These are phyloP conservation scores for Rubia yunnanensis DNA, from an alignment of 257 asterid species.

Conservation along the genomic window DNA sequence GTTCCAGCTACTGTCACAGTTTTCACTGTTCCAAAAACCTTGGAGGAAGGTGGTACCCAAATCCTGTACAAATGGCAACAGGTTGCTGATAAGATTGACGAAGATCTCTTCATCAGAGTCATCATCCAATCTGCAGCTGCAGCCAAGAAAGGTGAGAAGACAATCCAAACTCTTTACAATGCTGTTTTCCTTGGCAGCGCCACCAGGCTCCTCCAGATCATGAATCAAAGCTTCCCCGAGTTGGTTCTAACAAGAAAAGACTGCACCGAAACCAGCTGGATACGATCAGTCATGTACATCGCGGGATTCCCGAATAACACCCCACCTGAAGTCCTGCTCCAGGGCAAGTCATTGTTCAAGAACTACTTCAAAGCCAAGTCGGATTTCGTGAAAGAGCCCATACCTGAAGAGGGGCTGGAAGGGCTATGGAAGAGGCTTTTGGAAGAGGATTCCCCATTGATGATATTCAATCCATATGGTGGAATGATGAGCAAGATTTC, in stretches of 20 bases:
- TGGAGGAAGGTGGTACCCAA: constrained; percentile 41
- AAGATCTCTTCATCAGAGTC: constrained; percentile 48
- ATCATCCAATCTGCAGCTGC: constrained; percentile 27
- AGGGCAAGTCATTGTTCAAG: constrained; percentile 52
- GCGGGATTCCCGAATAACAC: constrained; percentile 45
- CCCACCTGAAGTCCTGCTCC: constrained; percentile 44
- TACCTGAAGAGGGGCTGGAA: constrained; percentile 48
- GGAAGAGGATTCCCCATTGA: constrained; percentile 46
- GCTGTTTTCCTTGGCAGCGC: constrained; percentile 41
- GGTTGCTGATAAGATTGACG: constrained; percentile 41
- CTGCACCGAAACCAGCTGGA: constrained; percentile 59
- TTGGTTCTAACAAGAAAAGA: constrained; percentile 38
- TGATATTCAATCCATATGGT: constrained; percentile 55
- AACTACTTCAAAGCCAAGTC: constrained; percentile 66
- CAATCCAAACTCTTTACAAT: constrained; percentile 35
- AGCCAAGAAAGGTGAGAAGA: constrained; percentile 30
- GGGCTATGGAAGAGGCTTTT: constrained; percentile 51
- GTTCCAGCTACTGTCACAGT: constrained; percentile 49
- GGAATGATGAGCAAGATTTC: constrained; percentile 51
- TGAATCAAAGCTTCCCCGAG: constrained; percentile 45
- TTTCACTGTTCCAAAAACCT: constrained; percentile 42
- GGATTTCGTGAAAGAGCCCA: constrained; percentile 44
- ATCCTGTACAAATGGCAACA: constrained; percentile 58
- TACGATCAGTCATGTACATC: constrained; percentile 43
- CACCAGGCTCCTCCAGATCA: constrained; percentile 29